phyloP scores from a whole-genome alignment of 768 basidiomycete genomes.

The Boletellus ananas region DNA sequence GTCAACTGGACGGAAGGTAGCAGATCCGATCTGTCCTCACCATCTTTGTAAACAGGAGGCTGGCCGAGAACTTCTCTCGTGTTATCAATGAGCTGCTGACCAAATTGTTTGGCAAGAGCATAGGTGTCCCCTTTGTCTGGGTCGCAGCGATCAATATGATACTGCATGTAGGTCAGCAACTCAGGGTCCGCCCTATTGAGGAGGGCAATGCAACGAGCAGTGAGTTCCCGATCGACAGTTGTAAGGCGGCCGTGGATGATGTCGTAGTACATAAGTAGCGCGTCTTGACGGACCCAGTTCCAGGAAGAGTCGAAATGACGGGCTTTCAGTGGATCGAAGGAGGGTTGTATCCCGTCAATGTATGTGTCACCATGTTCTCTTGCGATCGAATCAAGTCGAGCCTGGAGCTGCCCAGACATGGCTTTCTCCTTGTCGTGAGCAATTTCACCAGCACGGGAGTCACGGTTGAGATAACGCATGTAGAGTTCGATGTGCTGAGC shows the following conservation, averaged over 20 bases:
- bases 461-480: slow-evolving; percentile 93
- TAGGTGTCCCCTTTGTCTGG: slow-evolving; percentile 85
- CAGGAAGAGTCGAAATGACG: slow-evolving; percentile 98
- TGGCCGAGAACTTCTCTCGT: slow-evolving; percentile 77
- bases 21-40: slow-evolving; percentile 41
- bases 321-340: slow-evolving; percentile 93
- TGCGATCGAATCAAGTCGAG: slow-evolving; percentile 81
- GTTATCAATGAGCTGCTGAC: slow-evolving; percentile 93
- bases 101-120: slow-evolving; percentile 94
- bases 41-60: slow-evolving; percentile 94
- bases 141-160: slow-evolving; percentile 82
- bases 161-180: slow-evolving; percentile 93
- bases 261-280: slow-evolving; percentile 95
- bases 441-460: slow-evolving; percentile 89
- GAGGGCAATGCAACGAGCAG: slow-evolving; percentile 93
- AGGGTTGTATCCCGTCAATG: slow-evolving; percentile 91
- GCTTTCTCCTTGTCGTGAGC: slow-evolving; percentile 86
- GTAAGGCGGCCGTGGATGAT: slow-evolving; percentile 95
- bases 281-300: slow-evolving; percentile 99
- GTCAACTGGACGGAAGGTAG: not conserved
- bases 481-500: slow-evolving; percentile 92
- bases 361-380: slow-evolving; percentile 93
- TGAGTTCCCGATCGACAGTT: slow-evolving; percentile 93
- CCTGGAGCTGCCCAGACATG: slow-evolving; percentile 66
- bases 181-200: slow-evolving; percentile 96